Conservation (phyloP, 2,329 filamentous ascomycete genomes). For the Colletotrichum sp. region DNA sequence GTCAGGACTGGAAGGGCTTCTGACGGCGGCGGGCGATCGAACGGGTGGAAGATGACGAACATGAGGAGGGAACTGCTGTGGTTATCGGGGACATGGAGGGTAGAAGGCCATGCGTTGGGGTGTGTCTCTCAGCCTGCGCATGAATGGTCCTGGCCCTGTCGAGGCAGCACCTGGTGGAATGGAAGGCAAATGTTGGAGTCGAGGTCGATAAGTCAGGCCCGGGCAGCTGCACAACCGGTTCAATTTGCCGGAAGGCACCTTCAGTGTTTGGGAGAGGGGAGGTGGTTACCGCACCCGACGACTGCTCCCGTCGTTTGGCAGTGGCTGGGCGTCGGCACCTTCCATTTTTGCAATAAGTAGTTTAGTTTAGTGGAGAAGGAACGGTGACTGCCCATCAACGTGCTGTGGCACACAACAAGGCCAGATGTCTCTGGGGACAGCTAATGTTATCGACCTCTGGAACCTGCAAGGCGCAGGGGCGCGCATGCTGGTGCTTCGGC, state of each 20-base stretch:
- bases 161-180: background rate
- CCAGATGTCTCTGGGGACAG: no score
- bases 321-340: no score
- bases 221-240: background rate
- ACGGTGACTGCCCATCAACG: no score
- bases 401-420: no score
- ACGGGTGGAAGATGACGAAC: background rate
- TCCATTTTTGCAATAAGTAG: no score
- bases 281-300: background rate
- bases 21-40: background rate
- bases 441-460: no score
- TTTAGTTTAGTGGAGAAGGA: no score
- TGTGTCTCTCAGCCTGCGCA: background rate
- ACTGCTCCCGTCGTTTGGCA: background rate
- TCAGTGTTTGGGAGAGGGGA: no score
- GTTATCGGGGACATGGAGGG: background rate
- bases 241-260: background rate
- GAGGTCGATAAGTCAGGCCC: background rate
- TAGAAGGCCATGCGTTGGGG: background rate
- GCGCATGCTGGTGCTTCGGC: no score
- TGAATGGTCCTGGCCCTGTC: background rate
- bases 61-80: background rate
- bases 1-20: no score
- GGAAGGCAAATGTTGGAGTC: background rate
- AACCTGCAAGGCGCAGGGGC: no score